Conservation (phyloP, 83 land plant species). For the Thuja plicata region DNA sequence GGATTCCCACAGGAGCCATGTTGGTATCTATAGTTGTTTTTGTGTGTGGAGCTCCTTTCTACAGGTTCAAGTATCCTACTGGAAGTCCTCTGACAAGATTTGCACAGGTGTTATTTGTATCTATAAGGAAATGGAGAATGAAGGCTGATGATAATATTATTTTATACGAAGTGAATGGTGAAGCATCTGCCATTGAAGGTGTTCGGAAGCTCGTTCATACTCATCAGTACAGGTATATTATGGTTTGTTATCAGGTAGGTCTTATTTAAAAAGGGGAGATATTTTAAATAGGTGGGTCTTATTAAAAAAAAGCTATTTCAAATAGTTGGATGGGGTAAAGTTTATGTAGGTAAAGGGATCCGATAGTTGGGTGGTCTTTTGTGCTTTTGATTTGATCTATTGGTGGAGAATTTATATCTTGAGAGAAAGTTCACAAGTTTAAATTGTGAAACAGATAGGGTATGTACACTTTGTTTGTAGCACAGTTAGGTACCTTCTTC, state of each 20-base stretch:
- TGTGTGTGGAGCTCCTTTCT: conserved; percentile 25
- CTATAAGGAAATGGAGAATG: conserved; percentile 37
- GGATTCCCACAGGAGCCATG: conserved; percentile 43
- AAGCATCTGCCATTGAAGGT: conserved; percentile 34
- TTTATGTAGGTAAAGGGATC: too few species aligned
- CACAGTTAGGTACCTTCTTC: too few species aligned
- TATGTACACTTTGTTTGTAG: too few species aligned
- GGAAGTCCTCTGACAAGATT: conserved; percentile 64
- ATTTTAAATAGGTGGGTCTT: too few species aligned
- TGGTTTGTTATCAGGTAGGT: background rate
- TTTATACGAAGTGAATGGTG: conserved; percentile 41
- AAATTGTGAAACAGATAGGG: too few species aligned
- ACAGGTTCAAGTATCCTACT: conserved; percentile 40
- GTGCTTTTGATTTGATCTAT: too few species aligned
- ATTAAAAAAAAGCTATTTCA: too few species aligned
- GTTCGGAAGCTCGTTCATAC: conserved; percentile 48
- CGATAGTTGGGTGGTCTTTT: too few species aligned
- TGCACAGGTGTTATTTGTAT: conserved; percentile 51
- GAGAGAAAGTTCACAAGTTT: too few species aligned
- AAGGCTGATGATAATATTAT: background rate
- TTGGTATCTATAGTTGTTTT: conserved; percentile 27
- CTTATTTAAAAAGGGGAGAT: too few species aligned
- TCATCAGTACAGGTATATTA: conserved; percentile 24
- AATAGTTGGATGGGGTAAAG: too few species aligned
- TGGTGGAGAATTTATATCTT: too few species aligned